Percentiles rank a stretch among this genome's conserved stretches.
Conservation (phyloP, 805 yeast species). For the Zygoascus ofunaensis region DNA sequence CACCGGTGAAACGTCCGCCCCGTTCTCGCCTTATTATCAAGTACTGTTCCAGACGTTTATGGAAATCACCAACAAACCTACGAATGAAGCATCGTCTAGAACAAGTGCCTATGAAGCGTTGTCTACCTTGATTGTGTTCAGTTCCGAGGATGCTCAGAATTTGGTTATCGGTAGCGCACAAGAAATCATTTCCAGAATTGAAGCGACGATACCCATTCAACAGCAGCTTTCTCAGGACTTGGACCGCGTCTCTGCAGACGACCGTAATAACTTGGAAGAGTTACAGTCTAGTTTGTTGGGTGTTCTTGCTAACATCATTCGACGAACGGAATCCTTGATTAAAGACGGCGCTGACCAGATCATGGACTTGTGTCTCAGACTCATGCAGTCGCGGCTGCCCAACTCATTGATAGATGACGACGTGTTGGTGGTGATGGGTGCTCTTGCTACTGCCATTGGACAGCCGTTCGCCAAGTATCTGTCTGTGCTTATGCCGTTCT, state of each 20-base stretch:
- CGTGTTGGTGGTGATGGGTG: slow-evolving; percentile 81
- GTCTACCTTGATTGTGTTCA: slow-evolving; percentile 66
- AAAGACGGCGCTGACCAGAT: slow-evolving; percentile 65
- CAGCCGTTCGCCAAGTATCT: slow-evolving; percentile 63
- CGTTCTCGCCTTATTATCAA: slow-evolving; percentile 66
- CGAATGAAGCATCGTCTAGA: slow-evolving; percentile 79
- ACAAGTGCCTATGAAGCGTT: slow-evolving; percentile 97
- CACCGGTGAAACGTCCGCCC: slow-evolving; percentile 40
- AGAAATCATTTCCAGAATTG: slow-evolving; percentile 64
- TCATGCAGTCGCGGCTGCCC: slow-evolving; percentile 54
- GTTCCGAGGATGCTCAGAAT: slow-evolving; percentile 61
- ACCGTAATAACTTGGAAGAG: slow-evolving; percentile 72
- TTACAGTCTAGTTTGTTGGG: slow-evolving; percentile 72
- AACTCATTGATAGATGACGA: slow-evolving; percentile 88
- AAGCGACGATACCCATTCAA: slow-evolving; percentile 53
- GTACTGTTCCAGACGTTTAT: slow-evolving; percentile 61
- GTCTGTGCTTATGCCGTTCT: slow-evolving; percentile 73
- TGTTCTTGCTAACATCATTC: slow-evolving; percentile 69
- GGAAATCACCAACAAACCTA: slow-evolving; percentile 57
- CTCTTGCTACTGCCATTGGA: slow-evolving; percentile 77
- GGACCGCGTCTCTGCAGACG: slow-evolving; percentile 43
- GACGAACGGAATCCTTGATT: slow-evolving; percentile 67
- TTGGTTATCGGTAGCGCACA: slow-evolving; percentile 64
- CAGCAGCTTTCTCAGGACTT: slow-evolving; percentile 38
- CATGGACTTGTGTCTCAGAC: slow-evolving; percentile 72